Conservation (phyloP, 2,329 filamentous ascomycete genomes). For the Fusarium sp. region DNA sequence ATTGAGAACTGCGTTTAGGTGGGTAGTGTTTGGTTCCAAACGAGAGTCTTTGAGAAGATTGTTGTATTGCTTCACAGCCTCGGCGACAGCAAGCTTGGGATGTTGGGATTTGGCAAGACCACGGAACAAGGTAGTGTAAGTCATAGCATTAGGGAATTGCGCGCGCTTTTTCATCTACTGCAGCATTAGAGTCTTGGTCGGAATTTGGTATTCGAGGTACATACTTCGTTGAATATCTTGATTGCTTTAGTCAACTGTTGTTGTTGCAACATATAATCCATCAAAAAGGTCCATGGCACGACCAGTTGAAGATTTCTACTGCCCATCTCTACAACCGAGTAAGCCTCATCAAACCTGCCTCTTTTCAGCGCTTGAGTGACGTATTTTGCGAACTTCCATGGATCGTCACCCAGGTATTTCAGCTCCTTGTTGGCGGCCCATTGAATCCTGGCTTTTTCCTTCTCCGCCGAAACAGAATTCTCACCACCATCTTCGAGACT, state of each 20-base stretch:
- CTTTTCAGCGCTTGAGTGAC: slow-evolving; percentile 70
- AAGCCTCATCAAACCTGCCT: slow-evolving; percentile 73
- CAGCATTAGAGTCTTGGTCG: slow-evolving; percentile 27
- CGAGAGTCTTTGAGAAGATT: slow-evolving; percentile 73
- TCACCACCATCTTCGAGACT: slow-evolving; percentile 34
- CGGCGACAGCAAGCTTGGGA: slow-evolving; percentile 68
- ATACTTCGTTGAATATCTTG: slow-evolving; percentile 85
- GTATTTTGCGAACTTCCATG: slow-evolving; percentile 76
- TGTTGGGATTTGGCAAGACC: slow-evolving; percentile 75
- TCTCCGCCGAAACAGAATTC: slow-evolving; percentile 30
- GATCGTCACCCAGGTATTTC: slow-evolving; percentile 71
- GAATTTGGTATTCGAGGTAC: neutral
- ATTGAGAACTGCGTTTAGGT: slow-evolving; percentile 88
- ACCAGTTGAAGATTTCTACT: slow-evolving; percentile 72
- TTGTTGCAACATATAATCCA: slow-evolving; percentile 75
- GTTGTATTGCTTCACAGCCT: slow-evolving; percentile 81
- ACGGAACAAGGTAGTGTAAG: slow-evolving; percentile 84
- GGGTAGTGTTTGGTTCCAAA: slow-evolving; percentile 79
- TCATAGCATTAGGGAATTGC: slow-evolving; percentile 81
- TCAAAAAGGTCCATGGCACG: slow-evolving; percentile 89
- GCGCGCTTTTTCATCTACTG: slow-evolving; percentile 91
- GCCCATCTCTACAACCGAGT: slow-evolving; percentile 74
- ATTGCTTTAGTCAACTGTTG: slow-evolving; percentile 72
- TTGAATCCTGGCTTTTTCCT: slow-evolving; percentile 47
- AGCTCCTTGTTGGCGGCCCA: slow-evolving; percentile 66